phyloP scores from a whole-genome alignment of 257 asterid genomes.

The Oldenlandia corymbosa region DNA sequence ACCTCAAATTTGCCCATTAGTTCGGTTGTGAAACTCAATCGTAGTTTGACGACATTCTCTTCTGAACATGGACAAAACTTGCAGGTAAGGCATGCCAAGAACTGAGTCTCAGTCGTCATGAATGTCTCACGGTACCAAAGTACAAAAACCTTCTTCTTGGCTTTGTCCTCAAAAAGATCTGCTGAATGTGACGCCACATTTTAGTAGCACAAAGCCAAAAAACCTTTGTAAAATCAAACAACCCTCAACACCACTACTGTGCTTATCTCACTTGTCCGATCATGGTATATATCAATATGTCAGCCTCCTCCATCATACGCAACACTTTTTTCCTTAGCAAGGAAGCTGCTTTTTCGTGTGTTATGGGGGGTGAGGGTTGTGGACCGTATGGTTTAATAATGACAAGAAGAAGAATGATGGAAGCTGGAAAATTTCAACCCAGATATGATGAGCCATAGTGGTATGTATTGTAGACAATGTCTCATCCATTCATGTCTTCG shows the following conservation, averaged over 20 bases:
- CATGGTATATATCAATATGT: not conserved
- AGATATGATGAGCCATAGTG: not conserved
- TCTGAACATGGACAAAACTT: not conserved
- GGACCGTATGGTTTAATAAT: not conserved
- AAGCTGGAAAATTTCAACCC: slow-evolving; percentile 3
- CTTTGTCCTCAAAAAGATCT: slow-evolving; percentile 3
- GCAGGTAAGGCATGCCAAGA: not conserved
- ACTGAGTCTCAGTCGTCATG: slow-evolving; percentile 3
- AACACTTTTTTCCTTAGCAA: not conserved
- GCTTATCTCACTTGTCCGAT: not conserved
- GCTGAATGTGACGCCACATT: slow-evolving; percentile 6
- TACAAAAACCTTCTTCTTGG: not conserved
- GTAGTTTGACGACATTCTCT: not conserved
- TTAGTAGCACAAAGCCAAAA: slow-evolving; percentile 1
- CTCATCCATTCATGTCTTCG: not conserved
- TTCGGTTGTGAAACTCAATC: too few relatives aligned
- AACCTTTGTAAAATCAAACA: not conserved
- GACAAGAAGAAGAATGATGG: not conserved
- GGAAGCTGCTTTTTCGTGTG: not conserved
- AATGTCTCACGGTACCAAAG: not conserved
- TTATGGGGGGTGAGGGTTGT: not conserved
- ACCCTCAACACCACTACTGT: not conserved
- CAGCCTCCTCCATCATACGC: not conserved
- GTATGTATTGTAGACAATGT: not conserved
- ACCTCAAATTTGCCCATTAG: too few relatives aligned